Conservation (phyloP, 208 protist genomes). For the Acanthamoeba royreba region DNA sequence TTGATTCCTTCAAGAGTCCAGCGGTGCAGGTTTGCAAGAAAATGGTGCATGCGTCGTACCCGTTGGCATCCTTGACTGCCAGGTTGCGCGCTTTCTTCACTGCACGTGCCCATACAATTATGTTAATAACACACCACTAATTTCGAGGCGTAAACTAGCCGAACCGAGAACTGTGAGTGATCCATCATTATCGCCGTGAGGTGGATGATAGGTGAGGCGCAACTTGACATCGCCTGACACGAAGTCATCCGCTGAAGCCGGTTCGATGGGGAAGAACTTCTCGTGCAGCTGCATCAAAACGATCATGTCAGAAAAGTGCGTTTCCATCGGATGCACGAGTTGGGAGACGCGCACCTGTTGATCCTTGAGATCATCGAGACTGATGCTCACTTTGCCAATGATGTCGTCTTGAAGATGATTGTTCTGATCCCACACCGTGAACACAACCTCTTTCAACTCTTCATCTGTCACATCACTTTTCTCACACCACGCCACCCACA, state of each 20-base stretch:
- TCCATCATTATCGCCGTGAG: background rate
- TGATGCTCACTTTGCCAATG: background rate
- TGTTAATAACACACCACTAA: no score
- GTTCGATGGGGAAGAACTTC: background rate
- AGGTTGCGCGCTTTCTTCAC: background rate
- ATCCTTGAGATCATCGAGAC: background rate
- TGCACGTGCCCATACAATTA: no score
- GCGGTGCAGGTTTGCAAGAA: no score
- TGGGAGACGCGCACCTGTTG: background rate
- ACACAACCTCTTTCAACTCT: background rate
- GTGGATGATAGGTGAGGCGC: background rate
- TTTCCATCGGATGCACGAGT: no score
- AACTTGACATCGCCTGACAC: background rate
- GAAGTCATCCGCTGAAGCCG: background rate
- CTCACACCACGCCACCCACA: no score
- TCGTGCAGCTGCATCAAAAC: background rate
- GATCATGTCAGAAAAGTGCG: no score
- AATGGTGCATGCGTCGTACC: background rate
- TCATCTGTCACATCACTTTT: background rate
- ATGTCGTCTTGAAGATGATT: background rate
- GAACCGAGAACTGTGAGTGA: background rate
- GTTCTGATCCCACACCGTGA: conserved; percentile 7
- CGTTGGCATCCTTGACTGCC: background rate
- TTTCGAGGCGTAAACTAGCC: no score
- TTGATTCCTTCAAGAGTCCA: no score